phyloP scores from a whole-genome alignment of 495 filamentous ascomycete species.

The Hypoxylon fragiforme region DNA sequence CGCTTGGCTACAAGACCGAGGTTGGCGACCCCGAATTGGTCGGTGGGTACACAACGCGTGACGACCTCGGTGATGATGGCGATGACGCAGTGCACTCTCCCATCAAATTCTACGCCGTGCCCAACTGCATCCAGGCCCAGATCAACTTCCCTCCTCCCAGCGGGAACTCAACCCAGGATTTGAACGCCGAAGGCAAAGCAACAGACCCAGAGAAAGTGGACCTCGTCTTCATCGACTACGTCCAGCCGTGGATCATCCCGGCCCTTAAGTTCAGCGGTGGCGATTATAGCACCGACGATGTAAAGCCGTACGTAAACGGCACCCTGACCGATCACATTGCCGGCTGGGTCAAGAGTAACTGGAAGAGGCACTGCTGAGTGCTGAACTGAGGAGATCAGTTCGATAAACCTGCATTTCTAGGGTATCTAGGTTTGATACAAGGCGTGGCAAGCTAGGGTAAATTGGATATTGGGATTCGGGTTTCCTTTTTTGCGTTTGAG shows the following conservation, averaged over 20 bases:
- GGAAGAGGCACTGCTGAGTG: conserved; percentile 59
- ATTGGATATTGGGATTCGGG: not conserved
- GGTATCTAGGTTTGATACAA: no score
- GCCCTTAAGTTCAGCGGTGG: conserved; percentile 71
- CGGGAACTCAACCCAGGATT: not conserved
- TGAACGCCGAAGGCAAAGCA: conserved; percentile 19
- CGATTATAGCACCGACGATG: conserved; percentile 60
- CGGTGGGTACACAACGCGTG: conserved; percentile 85
- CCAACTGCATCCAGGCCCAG: conserved; percentile 77
- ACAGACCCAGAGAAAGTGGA: conserved; percentile 71
- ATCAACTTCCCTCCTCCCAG: conserved; percentile 52
- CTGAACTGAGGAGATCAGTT: not conserved
- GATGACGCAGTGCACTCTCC: conserved; percentile 85
- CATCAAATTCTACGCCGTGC: conserved; percentile 74
- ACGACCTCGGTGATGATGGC: conserved; percentile 82
- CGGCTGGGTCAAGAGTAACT: conserved; percentile 78
- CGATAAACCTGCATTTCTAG: no score
- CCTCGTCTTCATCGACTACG: conserved; percentile 88
- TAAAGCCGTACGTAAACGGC: conserved; percentile 65
- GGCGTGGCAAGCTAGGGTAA: not conserved
- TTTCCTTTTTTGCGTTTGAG: not conserved
- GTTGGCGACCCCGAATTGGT: conserved; percentile 50
- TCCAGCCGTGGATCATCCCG: conserved; percentile 74
- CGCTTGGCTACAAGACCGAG: conserved; percentile 19
- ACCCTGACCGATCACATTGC: conserved; percentile 75